Evolutionary conservation across 139 green algal genomes (phyloP).

Genomic region (Haematococcus sp.): DNA sequence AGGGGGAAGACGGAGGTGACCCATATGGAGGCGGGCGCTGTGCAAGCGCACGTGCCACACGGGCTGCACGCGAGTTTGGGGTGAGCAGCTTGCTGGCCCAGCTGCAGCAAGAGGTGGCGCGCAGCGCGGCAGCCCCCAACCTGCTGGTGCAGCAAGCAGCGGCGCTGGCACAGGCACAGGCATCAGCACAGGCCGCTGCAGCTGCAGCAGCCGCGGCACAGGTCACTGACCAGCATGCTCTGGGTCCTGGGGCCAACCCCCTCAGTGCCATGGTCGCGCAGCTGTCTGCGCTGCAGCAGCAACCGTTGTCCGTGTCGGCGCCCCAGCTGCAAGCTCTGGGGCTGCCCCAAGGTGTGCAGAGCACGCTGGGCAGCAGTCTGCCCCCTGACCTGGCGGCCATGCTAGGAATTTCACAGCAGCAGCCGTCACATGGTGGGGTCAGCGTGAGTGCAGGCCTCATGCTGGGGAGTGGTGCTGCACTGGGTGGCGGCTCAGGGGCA

Average conservation of each 20-base stretch:
- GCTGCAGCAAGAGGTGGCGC: conserved; percentile 9
- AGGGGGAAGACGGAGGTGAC: not conserved
- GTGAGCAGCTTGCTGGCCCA: conserved; percentile 7
- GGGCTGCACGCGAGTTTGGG: not conserved
- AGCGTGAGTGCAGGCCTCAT: too few relatives aligned
- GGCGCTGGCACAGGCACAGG: not conserved
- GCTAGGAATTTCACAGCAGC: too few relatives aligned
- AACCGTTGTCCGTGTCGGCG: too few relatives aligned
- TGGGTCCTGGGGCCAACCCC: too few relatives aligned
- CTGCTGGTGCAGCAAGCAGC: not conserved
- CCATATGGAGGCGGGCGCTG: not conserved
- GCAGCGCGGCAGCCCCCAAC: not conserved
- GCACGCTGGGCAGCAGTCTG: too few relatives aligned
- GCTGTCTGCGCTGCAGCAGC: conserved; percentile 1
- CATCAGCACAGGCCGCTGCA: not conserved
- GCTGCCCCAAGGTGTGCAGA: not conserved
- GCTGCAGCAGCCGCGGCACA: too few relatives aligned
- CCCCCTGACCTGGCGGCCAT: too few relatives aligned
- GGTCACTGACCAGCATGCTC: too few relatives aligned
- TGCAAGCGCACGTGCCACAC: not conserved
- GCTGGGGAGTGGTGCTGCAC: too few relatives aligned
- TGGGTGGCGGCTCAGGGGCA: too few relatives aligned
- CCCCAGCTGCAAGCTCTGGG: not conserved
- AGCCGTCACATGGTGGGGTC: too few relatives aligned
- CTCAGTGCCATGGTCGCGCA: not conserved